Base-by-base conservation (phyloP, 139 green algal genomes). In the Raphidocelis subcapitata region DNA sequence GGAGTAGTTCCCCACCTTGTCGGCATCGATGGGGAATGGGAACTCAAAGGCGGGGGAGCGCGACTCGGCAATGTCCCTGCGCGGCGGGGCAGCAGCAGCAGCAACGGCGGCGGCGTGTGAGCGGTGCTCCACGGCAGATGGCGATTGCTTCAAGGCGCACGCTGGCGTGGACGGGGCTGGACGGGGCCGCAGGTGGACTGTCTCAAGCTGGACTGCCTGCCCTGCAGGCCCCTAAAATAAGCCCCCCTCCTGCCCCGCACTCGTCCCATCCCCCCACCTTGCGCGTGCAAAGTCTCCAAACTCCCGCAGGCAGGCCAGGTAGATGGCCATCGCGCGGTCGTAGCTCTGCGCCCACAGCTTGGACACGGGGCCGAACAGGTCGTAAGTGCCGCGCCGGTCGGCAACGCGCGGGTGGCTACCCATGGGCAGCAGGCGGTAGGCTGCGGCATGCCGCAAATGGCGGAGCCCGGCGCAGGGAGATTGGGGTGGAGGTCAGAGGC, bases 281-380 rank as follows among this genome's bases (percentile, higher is more conserved):
- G 72, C 72, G n/a, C 54, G 62, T 3, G 89, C 87, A 78, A 89
- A 92, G 63, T 92, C 86, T 3, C 84, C 87, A 84, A 98, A 96
- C 82, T 99, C 92, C 59, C 85, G 81, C 18, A 96, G 37, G 79
- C 90, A 96, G 5, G 77, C 65, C 2, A 94, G 74, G 76, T 85
- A 94, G 23, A 68, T 57, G 20, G 80, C 72, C 77, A 92, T 90
- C n/a, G 86, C 92, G 24, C 62, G 61, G 81, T 99, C 94, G 75
- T 94, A 99, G n/a, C 81, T 84, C 20, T 75, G 59, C 62, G 80
- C 91, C 72, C 89, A 91, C 23, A 98, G 74, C 63, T 95, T 91
- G 76, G 78, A 89, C 21, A 96, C 93, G 20, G 95, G 95, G 0
- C 95, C 95, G 81, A 90, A 97, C 73, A 99, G 79, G 72, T 98